phyloP scores from a whole-genome alignment of 805 yeast genomes.

The Middelhovenomyces tepae region DNA sequence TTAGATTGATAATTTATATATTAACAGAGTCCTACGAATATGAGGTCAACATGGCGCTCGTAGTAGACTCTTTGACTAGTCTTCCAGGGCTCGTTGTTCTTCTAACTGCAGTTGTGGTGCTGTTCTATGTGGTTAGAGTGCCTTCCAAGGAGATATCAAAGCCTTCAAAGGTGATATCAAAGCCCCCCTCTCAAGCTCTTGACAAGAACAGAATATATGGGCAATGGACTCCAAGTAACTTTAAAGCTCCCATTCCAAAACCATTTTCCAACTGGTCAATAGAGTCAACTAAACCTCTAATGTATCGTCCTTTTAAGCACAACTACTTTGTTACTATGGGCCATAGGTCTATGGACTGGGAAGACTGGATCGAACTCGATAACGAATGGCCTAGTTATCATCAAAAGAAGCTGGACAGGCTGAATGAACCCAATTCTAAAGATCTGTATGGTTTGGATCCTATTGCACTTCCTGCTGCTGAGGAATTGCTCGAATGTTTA shows the following conservation, averaged over 20 bases:
- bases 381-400: conserved; percentile 56
- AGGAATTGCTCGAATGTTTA: conserved; percentile 47
- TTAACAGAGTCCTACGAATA: too few relatives aligned
- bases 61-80: not conserved
- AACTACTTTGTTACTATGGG: conserved; percentile 64
- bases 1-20: too few relatives aligned
- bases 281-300: conserved; percentile 42
- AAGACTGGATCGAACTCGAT: conserved; percentile 60
- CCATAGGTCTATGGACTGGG: conserved; percentile 51
- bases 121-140: not conserved
- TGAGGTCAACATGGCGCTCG: not conserved
- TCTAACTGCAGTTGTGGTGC: not conserved
- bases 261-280: conserved; percentile 43
- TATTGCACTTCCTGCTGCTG: conserved; percentile 44
- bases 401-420: conserved; percentile 41
- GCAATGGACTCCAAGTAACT: conserved; percentile 16
- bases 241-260: conserved; percentile 40
- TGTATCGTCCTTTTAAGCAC: conserved; percentile 62
- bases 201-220: conserved; percentile 4
- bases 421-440: conserved; percentile 28
- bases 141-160: not conserved
- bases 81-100: not conserved
- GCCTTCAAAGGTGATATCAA: not conserved
- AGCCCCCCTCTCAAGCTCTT: not conserved
- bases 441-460: conserved; percentile 35